Evolutionary conservation across 148 eudicot species (phyloP), one percentile per base, ranked within the genome.

Genomic region (Gaultheria prostrata): DNA sequence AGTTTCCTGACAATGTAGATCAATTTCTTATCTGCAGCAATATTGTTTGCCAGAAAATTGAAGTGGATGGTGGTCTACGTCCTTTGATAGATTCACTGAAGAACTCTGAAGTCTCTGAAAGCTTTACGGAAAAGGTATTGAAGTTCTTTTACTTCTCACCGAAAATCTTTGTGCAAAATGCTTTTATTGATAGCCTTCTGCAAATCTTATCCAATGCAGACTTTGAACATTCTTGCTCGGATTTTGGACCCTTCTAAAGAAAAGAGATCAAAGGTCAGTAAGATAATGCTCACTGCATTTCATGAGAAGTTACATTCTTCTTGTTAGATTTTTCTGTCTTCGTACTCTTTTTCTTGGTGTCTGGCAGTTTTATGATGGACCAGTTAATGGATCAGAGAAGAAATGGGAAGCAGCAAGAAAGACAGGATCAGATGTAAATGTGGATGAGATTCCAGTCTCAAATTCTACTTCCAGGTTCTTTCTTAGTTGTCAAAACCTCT

Each of bases 241-340:
- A 90, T 95, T 74, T 85, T 90, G 80, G 97, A 95, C 80, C 97
- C 97, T 71, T 85, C 84, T 86, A 92, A 86, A 87, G 94, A 92
- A 82, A 84, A 91, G 92, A 93, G 88, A 86, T 87, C 89, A 81
- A 91, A 91, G 94, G 98, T 92, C 76, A 82, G 88, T 85, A 12
- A 39, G 77, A 65, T 45, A 30, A 30, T 85, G 78, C 48, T 70
- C 17, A 49, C 6, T 18, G 9, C 30, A 9, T 76, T 79, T 69
- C 71, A 11, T 71, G 35, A 43, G 65, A 54, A 32, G 15, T 82
- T 69, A 28, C 0, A 8, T 49, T 83, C 30, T 82, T 26, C 18
- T 50, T 67, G 17, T 18, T 49, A 45, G 77, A 12, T 32, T 72
- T 82, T 48, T 48, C 77, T 9, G 33, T 65, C 71, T 79, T 32